Conservation (phyloP, 2,329 filamentous ascomycete genomes). For the Xylariales sp. region DNA sequence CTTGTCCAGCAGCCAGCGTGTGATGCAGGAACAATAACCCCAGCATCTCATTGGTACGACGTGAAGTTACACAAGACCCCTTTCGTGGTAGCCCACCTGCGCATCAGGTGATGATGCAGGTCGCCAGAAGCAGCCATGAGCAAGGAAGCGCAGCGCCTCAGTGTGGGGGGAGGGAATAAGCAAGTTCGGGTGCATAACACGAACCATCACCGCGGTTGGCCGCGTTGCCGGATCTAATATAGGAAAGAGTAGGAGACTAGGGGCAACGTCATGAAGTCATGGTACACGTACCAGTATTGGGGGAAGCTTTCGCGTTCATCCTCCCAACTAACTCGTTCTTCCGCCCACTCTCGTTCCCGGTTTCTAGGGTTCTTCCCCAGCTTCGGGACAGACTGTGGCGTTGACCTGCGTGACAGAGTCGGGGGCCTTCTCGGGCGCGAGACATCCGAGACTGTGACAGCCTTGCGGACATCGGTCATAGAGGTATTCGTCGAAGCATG, state of each 20-base stretch:
- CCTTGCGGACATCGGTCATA: conserved; percentile 51
- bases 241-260: conserved; percentile 15
- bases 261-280: conserved; percentile 11
- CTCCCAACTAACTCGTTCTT: conserved; percentile 45
- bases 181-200: not conserved
- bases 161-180: conserved; percentile 9
- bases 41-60: conserved; percentile 9
- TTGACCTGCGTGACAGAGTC: conserved; percentile 38
- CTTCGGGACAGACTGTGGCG: conserved; percentile 37
- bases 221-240: not conserved
- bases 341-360: conserved; percentile 45
- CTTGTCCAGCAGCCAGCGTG: conserved; percentile 11
- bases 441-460: conserved; percentile 40
- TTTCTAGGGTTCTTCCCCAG: conserved; percentile 47
- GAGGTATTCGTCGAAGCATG: conserved; percentile 48
- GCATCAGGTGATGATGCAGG: conserved; percentile 29
- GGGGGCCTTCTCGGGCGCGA: conserved; percentile 44
- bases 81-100: conserved; percentile 19
- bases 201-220: conserved; percentile 12
- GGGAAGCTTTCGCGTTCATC: conserved; percentile 61
- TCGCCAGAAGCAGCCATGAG: conserved; percentile 18
- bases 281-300: conserved; percentile 55
- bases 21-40: conserved; percentile 28
- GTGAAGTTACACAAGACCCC: not conserved
- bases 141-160: conserved; percentile 10